phyloP scores from a whole-genome alignment of 768 basidiomycete genomes.

The Termitomyces sp. region DNA sequence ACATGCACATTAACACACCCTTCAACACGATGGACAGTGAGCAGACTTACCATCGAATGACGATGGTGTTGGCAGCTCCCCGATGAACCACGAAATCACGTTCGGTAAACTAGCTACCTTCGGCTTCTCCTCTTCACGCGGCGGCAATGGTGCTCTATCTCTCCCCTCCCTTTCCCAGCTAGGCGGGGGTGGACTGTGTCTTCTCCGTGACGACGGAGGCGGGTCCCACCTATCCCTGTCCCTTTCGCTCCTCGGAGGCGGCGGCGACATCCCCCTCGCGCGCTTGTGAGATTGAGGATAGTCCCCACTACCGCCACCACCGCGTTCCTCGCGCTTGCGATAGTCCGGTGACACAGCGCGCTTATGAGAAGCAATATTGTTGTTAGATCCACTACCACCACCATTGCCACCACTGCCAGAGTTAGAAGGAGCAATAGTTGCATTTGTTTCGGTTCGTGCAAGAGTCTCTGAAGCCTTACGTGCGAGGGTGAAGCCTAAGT shows the following conservation, averaged over 20 bases:
- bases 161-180: conserved; percentile 11
- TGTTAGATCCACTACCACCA: neutral
- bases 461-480: conserved; percentile 50
- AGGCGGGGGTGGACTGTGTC: conserved; percentile 8
- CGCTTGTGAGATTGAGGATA: conserved; percentile 15
- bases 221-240: conserved; percentile 17
- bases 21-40: neutral
- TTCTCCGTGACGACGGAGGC: conserved; percentile 7
- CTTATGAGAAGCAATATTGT: conserved; percentile 2
- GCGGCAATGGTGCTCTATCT: conserved; percentile 8
- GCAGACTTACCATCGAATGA: conserved; percentile 2
- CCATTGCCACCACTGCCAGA: neutral
- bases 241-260: conserved; percentile 8
- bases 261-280: conserved; percentile 11
- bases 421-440: neutral
- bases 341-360: conserved; percentile 15
- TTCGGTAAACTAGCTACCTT: conserved; percentile 5
- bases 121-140: conserved; percentile 15
- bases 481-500: conserved; percentile 76
- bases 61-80: conserved; percentile 8
- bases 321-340: conserved; percentile 15
- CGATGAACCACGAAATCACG: conserved; percentile 17
- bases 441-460: conserved; percentile 40
- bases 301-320: conserved; percentile 10
- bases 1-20: neutral